Evolutionary conservation across 768 basidiomycete genomes (phyloP), one percentile per base, ranked within the genome.

Genomic region (Suillus fuscotomentosus): DNA sequence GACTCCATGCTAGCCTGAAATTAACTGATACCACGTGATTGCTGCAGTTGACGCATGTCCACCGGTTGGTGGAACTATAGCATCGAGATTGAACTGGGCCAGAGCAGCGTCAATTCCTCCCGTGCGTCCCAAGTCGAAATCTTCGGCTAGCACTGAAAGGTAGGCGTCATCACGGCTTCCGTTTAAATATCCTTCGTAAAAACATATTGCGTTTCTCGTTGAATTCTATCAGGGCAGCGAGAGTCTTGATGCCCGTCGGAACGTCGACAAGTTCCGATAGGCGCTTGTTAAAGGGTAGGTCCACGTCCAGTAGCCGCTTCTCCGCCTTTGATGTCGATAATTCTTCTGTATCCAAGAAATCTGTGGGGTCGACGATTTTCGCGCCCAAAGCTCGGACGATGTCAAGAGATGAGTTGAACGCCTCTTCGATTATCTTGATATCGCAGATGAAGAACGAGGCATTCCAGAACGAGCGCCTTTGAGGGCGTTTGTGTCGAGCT

Each of bases 141-240:
- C 73, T 38, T 73, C 75, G 0, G 79, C 78, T 5, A 86, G 76
- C 1, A 83, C 76, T 43, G 75, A 67, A 65, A 80, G 78, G 60
- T 72, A 86, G 0, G 76, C 68, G 11, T 80, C 72, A 56, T 81
- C 73, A 11, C 39, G 0, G 38, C 48, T 43, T 65, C 62, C 24
- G 22, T 39, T 56, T 62, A 53, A 41, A 13, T 31, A 63, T 41
- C 15, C 0, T 60, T 3, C 10, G 34, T n/a, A n/a, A n/a, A 36
- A n/a, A 11, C 11, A 54, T 13, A 54, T 34, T 3, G 2, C 17
- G 15, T 9, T 76, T 79, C 43, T 80, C 73, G 70, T 90, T 83
- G 76, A 87, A 89, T 36, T 72, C 70, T 54, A 90, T 88, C 41
- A 89, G 68, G 50, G 87, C 86, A 13, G 82, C 85, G 7, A 89